These are phyloP conservation scores for Lachnellula arida DNA, from an alignment of 2,329 filamentous ascomycete species.

Conservation along the genomic window DNA sequence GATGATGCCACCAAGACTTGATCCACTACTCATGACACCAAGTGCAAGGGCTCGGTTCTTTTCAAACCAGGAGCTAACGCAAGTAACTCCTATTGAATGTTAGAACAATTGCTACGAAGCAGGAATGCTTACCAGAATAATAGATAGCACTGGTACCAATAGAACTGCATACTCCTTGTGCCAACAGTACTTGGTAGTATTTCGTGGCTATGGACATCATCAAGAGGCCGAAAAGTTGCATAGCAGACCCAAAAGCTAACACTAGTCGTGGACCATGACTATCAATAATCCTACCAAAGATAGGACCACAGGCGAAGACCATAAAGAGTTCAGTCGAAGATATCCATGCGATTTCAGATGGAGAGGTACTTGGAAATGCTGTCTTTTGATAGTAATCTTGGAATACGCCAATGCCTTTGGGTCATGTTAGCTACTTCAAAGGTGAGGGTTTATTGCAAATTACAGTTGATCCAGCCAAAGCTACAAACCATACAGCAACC, in stretches of 20 bases:
- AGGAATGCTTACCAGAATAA: too few relatives aligned
- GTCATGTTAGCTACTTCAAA: too few relatives aligned
- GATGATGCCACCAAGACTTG: constrained; percentile 47
- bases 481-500: too few relatives aligned
- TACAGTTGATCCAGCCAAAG: too few relatives aligned
- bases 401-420: constrained; percentile 48
- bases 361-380: constrained; percentile 42
- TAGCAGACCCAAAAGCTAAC: constrained; percentile 33
- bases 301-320: constrained; percentile 45
- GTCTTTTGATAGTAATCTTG: constrained; percentile 51
- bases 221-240: constrained; percentile 34
- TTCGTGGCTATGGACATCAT: constrained; percentile 32
- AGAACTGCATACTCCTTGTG: too few relatives aligned
- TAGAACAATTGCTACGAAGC: too few relatives aligned
- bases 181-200: constrained; percentile 37
- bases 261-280: constrained; percentile 54
- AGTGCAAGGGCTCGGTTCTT: constrained; percentile 40
- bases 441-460: too few relatives aligned
- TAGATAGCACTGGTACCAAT: too few relatives aligned
- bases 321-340: constrained; percentile 46
- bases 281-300: constrained; percentile 58
- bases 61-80: constrained; percentile 42
- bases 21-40: constrained; percentile 42
- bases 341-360: constrained; percentile 54
- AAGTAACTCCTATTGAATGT: constrained; percentile 33